A percentile compares a stretch with the other conserved stretches of the same genome.
Evolutionary conservation across 768 basidiomycete genomes (phyloP).

Genomic region (Leccinum disarticulatum): DNA sequence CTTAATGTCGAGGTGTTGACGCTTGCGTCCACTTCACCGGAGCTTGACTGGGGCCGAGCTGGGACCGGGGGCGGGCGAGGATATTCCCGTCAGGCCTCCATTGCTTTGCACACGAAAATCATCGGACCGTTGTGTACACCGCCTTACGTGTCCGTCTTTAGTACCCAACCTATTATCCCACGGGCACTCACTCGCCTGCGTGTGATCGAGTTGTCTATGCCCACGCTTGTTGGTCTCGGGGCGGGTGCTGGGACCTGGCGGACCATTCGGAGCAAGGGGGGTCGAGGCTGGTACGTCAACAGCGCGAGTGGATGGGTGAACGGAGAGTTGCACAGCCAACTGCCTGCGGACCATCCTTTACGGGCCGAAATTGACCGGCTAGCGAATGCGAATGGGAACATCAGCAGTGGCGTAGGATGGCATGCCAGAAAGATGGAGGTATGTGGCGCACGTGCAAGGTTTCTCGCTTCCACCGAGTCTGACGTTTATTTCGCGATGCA

Average conservation of each 20-base stretch:
- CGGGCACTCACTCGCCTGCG: conserved; percentile 68
- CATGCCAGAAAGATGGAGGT: conserved; percentile 98
- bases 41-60: conserved; percentile 58
- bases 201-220: conserved; percentile 81
- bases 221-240: conserved; percentile 69
- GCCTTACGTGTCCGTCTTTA: conserved; percentile 66
- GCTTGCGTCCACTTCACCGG: conserved; percentile 70
- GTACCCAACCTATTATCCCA: conserved; percentile 30
- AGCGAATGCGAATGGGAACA: conserved; percentile 81
- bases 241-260: conserved; percentile 84
- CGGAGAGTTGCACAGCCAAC: conserved; percentile 56
- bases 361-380: conserved; percentile 69
- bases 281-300: conserved; percentile 94
- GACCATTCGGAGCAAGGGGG: conserved; percentile 88
- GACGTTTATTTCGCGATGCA: conserved; percentile 1
- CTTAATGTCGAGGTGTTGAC: conserved; percentile 84
- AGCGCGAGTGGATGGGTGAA: conserved; percentile 76
- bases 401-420: conserved; percentile 93
- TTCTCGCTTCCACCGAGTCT: not conserved
- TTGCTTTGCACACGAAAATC: conserved; percentile 73
- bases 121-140: conserved; percentile 79
- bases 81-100: conserved; percentile 66
- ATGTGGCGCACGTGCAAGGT: conserved; percentile 27
- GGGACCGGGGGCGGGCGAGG: conserved; percentile 33
- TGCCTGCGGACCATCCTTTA: conserved; percentile 62